These are phyloP conservation scores for Ophiocordyceps sinensis DNA, from an alignment of 2,329 filamentous ascomycete genomes.

Conservation along the genomic window DNA sequence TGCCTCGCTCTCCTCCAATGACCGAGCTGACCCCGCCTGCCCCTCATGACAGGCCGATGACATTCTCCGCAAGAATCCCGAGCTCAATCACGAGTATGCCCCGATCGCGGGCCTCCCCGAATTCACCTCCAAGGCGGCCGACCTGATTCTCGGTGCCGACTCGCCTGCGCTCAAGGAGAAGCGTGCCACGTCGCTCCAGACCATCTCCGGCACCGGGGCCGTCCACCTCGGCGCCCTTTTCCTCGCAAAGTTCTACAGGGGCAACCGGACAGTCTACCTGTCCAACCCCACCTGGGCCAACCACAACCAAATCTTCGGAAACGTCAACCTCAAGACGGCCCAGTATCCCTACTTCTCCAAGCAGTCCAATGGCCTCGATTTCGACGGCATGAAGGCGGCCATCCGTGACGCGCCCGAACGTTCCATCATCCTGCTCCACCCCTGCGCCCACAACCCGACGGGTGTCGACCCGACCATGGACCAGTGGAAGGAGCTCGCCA, in stretches of 20 bases:
- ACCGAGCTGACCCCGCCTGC: slow-evolving; percentile 10
- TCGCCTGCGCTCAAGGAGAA: slow-evolving; percentile 76
- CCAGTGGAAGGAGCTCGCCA: slow-evolving; percentile 86
- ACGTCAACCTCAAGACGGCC: slow-evolving; percentile 64
- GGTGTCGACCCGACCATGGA: slow-evolving; percentile 88
- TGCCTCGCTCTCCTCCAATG: background rate
- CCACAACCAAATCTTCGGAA: slow-evolving; percentile 96
- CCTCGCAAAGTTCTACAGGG: slow-evolving; percentile 78
- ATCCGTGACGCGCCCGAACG: slow-evolving; percentile 58
- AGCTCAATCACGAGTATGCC: slow-evolving; percentile 95
- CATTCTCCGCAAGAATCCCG: slow-evolving; percentile 72
- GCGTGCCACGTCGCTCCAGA: slow-evolving; percentile 71
- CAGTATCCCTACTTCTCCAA: slow-evolving; percentile 91
- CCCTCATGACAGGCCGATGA: slow-evolving; percentile 60
- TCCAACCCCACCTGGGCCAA: slow-evolving; percentile 97
- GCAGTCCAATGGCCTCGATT: slow-evolving; percentile 79
- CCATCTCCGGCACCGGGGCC: slow-evolving; percentile 93
- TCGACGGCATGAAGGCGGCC: slow-evolving; percentile 68
- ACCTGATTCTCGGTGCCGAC: slow-evolving; percentile 68
- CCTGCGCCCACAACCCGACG: slow-evolving; percentile 95
- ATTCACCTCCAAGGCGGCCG: slow-evolving; percentile 82
- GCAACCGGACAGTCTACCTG: slow-evolving; percentile 67
- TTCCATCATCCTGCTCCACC: slow-evolving; percentile 82
- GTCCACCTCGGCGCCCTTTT: slow-evolving; percentile 89
- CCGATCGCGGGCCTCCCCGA: slow-evolving; percentile 79